Evolutionary conservation across 1,139 yeast species (phyloP).

Genomic region (Geotrichum macrosporum): DNA sequence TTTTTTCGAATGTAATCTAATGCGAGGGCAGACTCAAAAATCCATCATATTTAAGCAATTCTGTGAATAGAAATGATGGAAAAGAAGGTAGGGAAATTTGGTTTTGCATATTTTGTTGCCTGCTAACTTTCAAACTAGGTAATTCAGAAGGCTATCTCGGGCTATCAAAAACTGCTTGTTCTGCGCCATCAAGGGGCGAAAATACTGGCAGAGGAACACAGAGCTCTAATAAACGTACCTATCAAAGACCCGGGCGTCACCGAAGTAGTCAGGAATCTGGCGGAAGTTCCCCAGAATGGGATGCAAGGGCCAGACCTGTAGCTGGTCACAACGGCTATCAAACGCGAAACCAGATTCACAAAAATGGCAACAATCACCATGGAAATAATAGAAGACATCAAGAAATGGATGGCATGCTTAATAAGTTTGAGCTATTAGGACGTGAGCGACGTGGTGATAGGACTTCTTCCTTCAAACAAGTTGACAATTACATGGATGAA

Average conservation of each 20-base stretch:
- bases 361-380: background rate
- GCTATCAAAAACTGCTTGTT: conserved; percentile 10
- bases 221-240: conserved; percentile 1
- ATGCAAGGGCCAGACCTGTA: background rate
- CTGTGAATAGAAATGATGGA: conserved; percentile 1
- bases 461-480: conserved; percentile 2
- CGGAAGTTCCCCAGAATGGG: conserved; percentile 1
- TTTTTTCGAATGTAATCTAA: too few relatives aligned
- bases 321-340: background rate
- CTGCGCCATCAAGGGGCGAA: conserved; percentile 6
- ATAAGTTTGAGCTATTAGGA: conserved; percentile 14
- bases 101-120: too few relatives aligned
- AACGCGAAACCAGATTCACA: background rate
- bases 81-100: conserved; percentile 11
- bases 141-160: conserved; percentile 16
- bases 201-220: background rate
- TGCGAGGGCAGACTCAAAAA: conserved; percentile 16
- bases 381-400: background rate
- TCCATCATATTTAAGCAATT: conserved; percentile 15
- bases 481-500: conserved; percentile 7
- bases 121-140: background rate
- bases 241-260: background rate
- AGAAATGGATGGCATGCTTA: background rate
- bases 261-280: background rate
- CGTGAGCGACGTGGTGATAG: conserved; percentile 16